Evolutionary conservation across 805 yeast genomes (phyloP), one percentile per base, ranked within the genome.

Genomic region (Peterozyma xylosa): DNA sequence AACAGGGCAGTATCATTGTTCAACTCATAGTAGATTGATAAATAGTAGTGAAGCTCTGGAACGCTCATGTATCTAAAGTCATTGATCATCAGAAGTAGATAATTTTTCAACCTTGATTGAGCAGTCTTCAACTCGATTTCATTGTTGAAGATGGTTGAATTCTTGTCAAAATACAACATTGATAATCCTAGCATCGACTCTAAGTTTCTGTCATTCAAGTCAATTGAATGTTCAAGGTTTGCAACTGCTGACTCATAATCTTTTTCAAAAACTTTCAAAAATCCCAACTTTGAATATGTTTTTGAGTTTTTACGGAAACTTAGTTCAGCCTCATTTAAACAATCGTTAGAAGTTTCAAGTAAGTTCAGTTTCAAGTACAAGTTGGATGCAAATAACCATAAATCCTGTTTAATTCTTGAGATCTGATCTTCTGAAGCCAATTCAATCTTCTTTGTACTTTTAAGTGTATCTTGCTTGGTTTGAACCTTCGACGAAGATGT

Each of bases 361-460:
- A 75, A 59, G 1, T 75, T 80, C 5, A 74, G 70, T 46, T 75
- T 73, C 52, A 74, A 64, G 56, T 86, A 88, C 27, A 87, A 63
- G 33, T 73, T 71, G 0, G 88, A 72, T 0, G 86, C 71, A 76
- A 88, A 77, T 41, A 89, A 58, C 96, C 96, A 89, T 18, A 86
- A 55, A 32, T 70, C 68, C 52, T 81, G 87, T 38, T 80, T 56
- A 9, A 78, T 53, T 18, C 52, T 58, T 38, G 65, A 62, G 37
- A 70, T 76, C 10, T 37, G 33, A 7, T 42, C 41, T 21, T 34
- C 18, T 14, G 48, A 33, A 32, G 13, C 4, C 3, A 10, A 32
- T 32, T 32, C 15, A 9, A 11, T 14, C 5, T 32, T 32, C 5
- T 11, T 4, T 11, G 35, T 17, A 11, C 30, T 42, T 33, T 39